Conservation (phyloP, 2,329 filamentous ascomycete species). For the Aspergillus versicolor region DNA sequence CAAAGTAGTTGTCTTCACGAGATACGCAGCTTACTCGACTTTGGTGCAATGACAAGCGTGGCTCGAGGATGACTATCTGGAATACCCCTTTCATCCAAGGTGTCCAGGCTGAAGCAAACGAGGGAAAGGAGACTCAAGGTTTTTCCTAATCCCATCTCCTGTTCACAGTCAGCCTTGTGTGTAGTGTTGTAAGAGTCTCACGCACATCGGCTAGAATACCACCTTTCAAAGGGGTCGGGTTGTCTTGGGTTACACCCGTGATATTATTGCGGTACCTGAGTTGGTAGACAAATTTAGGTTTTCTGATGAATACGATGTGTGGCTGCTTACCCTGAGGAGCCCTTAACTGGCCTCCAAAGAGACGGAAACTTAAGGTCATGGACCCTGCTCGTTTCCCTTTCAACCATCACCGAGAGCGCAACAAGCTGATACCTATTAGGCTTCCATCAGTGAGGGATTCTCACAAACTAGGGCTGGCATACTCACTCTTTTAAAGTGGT, state of each 20-base stretch:
- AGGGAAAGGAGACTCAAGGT: constrained; percentile 1
- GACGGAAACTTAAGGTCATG: constrained; percentile 3
- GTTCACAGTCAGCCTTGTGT: not conserved
- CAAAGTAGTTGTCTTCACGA: not conserved
- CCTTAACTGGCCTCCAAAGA: not conserved
- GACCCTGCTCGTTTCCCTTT: constrained; percentile 1
- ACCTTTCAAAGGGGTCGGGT: not conserved
- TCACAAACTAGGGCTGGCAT: not conserved
- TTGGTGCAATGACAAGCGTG: constrained; percentile 5
- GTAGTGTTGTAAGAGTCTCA: not conserved
- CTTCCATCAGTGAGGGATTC: not conserved
- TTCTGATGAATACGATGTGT: not conserved
- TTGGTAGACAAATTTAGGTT: not conserved
- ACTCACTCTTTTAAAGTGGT: not conserved
- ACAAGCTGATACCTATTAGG: constrained; percentile 5
- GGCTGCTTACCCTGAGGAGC: not conserved
- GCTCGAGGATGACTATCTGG: not conserved
- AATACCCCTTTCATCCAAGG: not conserved
- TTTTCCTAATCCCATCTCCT: constrained; percentile 12
- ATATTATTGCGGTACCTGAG: constrained; percentile 6
- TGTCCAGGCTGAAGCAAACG: not conserved
- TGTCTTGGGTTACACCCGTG: not conserved
- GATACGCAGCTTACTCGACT: not conserved
- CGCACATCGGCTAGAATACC: constrained; percentile 8
- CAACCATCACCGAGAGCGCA: constrained; percentile 5